Base-by-base conservation (phyloP, 805 yeast species). In the Komagataella phaffii region DNA sequence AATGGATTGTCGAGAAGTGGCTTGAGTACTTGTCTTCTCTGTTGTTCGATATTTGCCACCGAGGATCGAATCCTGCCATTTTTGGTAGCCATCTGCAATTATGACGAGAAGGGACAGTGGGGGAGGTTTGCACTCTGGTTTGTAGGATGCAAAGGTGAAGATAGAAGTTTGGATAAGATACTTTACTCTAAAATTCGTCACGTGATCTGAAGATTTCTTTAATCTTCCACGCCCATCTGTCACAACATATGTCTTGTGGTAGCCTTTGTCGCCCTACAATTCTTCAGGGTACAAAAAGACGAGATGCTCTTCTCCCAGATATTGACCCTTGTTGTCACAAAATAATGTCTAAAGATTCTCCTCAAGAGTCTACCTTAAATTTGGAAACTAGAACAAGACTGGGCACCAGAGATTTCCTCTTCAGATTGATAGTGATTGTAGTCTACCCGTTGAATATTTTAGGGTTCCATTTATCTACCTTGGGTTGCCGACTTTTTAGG, bases 1-100 rank as follows among this genome's bases (percentile, higher is more conserved):
- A 69, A 81, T 2, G 89, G 88, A 54, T 79, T 80, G 24, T 81
- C 82, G 18, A 83, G 65, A 2, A 83, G 66, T 0, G 89, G 87
- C 61, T 78, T 81, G 64, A 78, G 79, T 6, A 81, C 79, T 55
- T 79, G 81, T 54, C 74, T 71, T 51, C 76, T 67, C 59, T 72
- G 74, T 55, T 68, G 66, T 50, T 80, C 84, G 1, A 72, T 53
- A 19, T 72, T 74, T 55, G 75, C 79, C 12, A 81, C 51, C 0
- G 83, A 77, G 24, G 21, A 47, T 14, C 48, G 23, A 2, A 30
- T 30, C 14, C 40, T 30, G 4, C 14, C 40, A 10, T 30, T 30
- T 14, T 30, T 30, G 12, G 40, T 10, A 14, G 40, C 40, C 40
- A 30, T 30, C 40, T 30, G 40, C 40, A 30, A 30, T 14, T 30